Evolutionary conservation across 1,284 basidiomycete species (phyloP).

Genomic region (Pisolithus thermaeus): DNA sequence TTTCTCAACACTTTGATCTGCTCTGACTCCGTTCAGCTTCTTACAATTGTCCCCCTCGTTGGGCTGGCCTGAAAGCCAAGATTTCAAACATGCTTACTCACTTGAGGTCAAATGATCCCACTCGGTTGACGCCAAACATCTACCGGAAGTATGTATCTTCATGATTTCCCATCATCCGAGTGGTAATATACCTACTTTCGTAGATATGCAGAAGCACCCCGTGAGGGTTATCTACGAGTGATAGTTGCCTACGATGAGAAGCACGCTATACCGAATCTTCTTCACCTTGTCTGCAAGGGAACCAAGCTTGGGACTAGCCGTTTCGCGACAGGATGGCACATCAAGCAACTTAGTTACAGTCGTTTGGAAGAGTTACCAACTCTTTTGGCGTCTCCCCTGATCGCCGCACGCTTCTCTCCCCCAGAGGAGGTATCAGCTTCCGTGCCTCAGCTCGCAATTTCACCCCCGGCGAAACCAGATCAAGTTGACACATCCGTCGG

Average conservation of each 20-base stretch:
- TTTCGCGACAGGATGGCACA: slow-evolving; percentile 6
- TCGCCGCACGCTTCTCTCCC: slow-evolving; percentile 12
- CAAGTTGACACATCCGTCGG: neutral
- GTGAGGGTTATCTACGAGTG: slow-evolving; percentile 10
- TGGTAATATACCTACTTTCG: neutral
- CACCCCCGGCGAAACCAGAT: slow-evolving; percentile 1
- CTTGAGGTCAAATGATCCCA: slow-evolving; percentile 5
- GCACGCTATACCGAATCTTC: slow-evolving; percentile 17
- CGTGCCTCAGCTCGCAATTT: slow-evolving; percentile 1
- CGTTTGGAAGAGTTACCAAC: slow-evolving; percentile 16
- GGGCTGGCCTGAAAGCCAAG: slow-evolving; percentile 4
- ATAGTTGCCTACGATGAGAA: slow-evolving; percentile 14
- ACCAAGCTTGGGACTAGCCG: neutral
- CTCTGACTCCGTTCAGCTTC: slow-evolving; percentile 9
- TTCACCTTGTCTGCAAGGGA: slow-evolving; percentile 19
- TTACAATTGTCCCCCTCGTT: slow-evolving; percentile 11
- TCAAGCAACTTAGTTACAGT: slow-evolving; percentile 13
- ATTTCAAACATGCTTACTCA: slow-evolving; percentile 10
- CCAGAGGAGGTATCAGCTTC: slow-evolving; percentile 11
- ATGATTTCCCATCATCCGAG: slow-evolving; percentile 15
- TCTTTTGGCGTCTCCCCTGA: slow-evolving; percentile 14
- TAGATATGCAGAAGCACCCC: slow-evolving; percentile 13
- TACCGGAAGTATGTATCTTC: slow-evolving; percentile 2
- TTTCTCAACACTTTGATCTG: neutral
- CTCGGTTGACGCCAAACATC: slow-evolving; percentile 1